Base-by-base conservation (phyloP, 2,329 filamentous ascomycete species). In the Phyllosticta ampelicida region DNA sequence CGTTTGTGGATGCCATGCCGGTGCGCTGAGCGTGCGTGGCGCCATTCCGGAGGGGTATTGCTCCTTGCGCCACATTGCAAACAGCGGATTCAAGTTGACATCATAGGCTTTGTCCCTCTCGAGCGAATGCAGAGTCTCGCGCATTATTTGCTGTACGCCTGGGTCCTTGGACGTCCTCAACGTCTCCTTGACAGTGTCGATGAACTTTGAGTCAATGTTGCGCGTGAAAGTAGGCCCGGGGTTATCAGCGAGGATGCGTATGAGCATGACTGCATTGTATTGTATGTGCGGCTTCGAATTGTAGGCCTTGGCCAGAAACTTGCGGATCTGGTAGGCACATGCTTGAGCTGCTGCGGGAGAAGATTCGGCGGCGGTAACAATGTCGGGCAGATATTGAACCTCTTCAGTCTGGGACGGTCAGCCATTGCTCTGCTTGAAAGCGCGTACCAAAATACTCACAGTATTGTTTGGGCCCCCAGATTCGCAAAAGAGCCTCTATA, bases 241-340 rank as follows among this genome's bases (percentile, higher is more conserved):
- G 70, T 99, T 96, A 71, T 97, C 91, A 65, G 85, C 80, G 63
- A 99, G 77, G 67, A 99, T 99, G 61, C 92, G 86, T 64, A 95
- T 79, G 58, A 99, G 81, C 94, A 97, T 97, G 67, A 97, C 85
- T 62, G 90, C 87, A 75, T 97, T 96, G 79, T 96, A 97, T 73
- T 97, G 92, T 64, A 86, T 84, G 65, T 87, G 84, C 9, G 89
- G 83, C 51, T 78, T 74, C 30, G 69, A 69, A 63, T 74, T 78
- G 73, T 89, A 84, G 51, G 91, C 87, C 63, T 85, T 86, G 65
- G 83, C 80, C 60, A 99, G 77, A 70, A 86, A 92, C 71, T 89
- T 91, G 69, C 89, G 87, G 68, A 97, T 89, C 63, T 87, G 78
- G 63, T 82, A 77, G 54, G 90, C 90, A 65, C 89, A 89, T 66